phyloP scores from a whole-genome alignment of 768 basidiomycete species.

The Gymnopilus junonius region DNA sequence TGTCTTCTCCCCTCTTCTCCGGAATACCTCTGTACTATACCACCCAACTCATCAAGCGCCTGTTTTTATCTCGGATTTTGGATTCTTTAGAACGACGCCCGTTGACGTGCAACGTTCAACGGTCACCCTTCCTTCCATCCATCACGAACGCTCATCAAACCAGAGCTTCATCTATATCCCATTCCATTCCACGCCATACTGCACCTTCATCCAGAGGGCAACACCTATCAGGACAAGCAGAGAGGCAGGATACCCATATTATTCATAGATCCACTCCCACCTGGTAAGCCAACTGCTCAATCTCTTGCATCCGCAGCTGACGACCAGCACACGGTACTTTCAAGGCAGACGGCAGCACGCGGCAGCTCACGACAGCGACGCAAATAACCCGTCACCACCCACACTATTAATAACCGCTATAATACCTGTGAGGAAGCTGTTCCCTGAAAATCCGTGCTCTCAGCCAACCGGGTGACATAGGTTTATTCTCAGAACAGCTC shows the following conservation, averaged over 20 bases:
- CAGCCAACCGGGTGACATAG: slow-evolving; percentile 11
- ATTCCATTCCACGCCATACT: neutral
- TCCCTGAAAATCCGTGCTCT: slow-evolving; percentile 4
- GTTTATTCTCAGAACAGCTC: slow-evolving; percentile 6
- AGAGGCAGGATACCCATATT: neutral
- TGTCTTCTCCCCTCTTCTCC: neutral
- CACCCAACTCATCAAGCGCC: neutral
- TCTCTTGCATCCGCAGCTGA: neutral
- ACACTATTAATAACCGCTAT: slow-evolving; percentile 18
- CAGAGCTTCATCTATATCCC: neutral
- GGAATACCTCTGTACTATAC: neutral
- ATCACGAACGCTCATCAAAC: neutral
- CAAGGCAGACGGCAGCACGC: slow-evolving; percentile 1
- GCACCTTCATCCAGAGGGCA: neutral
- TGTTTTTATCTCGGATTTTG: neutral
- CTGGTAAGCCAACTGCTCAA: neutral
- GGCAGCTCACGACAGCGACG: slow-evolving; percentile 10
- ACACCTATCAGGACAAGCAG: neutral
- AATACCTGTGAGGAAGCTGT: slow-evolving; percentile 1
- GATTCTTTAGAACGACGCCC: neutral
- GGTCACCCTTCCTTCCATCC: neutral
- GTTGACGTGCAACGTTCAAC: neutral
- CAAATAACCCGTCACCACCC: slow-evolving; percentile 14
- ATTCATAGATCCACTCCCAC: neutral
- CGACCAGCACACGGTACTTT: neutral